Evolutionary conservation across 2,329 filamentous ascomycete species (phyloP), one percentile per base, ranked within the genome.

Genomic region (Ustulina deusta): DNA sequence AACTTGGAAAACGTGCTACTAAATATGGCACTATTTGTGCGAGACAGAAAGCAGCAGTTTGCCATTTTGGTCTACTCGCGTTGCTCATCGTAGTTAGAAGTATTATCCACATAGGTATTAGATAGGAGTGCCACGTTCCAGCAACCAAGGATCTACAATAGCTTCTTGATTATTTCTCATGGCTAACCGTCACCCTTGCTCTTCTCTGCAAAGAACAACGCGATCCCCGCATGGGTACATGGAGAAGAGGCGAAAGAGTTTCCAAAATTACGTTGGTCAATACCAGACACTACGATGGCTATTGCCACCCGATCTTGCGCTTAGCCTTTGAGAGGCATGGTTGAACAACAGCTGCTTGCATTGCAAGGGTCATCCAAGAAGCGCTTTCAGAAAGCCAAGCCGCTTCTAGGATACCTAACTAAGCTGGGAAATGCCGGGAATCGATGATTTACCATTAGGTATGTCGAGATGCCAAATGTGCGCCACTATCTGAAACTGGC

Each of bases 261-360:
- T 32, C 22, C 22, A 17, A 48, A 42, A 57, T 61, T 29, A 40
- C 36, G 56, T 48, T 61, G 32, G 51, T 48, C 42, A 42, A 29
- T 56, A 20, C 36, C 25, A 40, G 46, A 32, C 48, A 32, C n/a
- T n/a, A 17, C 32, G 3, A n/a, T 44, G 34, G 55, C 57, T 58
- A 61, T 61, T 49, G 57, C 61, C 57, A 61, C 61, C 17, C 20
- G 15, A 11, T 34, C 36, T 51, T n/a, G n/a, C 49, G 51, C 48
- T 42, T 66, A 60, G 54, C n/a, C 55, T 67, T 32, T 52, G 65
- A 13, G 27, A 15, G 46, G 20, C 22, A 57, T 68, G 58, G 62
- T 61, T 13, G 17, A 61, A 27, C 40, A 59, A 46, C 46, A 32
- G 36, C n/a, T 38, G 20, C 34, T 55, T 40, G 34, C 34, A 27